Evolutionary conservation across 2,329 filamentous ascomycete species (phyloP), one percentile per base, ranked within the genome.

Genomic region (Monosporascus sp.): DNA sequence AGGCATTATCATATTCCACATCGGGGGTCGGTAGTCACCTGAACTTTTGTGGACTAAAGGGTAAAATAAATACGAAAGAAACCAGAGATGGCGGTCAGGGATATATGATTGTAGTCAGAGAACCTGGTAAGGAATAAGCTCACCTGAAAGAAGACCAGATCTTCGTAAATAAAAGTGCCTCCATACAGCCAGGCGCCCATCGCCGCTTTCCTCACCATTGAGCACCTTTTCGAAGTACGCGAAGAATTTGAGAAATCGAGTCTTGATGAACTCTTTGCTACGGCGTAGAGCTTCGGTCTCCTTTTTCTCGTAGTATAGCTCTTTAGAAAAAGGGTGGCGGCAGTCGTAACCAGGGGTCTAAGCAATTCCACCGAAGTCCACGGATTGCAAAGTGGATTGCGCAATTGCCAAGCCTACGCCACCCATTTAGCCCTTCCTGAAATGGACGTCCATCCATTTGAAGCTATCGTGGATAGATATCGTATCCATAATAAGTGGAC

Each of bases 221-320:
- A 91, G 65, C 8, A 85, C 78, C 1, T 84, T 72, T 71, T 90
- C 79, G 59, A 88, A 87, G 68, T 87, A 89, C 1, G 69, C 75
- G 17, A 91, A 70, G 64, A 84, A 89, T 70, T 88, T 89, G 16
- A 88, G 87, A 19, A 91, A 74, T 1, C 88, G 75, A 38, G 73
- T 76, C 53, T 78, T 72, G 7, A 83, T 70, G 56, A 84, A 89
- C 52, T 83, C 76, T 43, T 73, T 72, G 3, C 82, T 76, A 55
- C 78, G 79, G 56, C 74, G 75, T 61, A 82, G 70, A 19, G 84
- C 77, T 66, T 89, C 88, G 1, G 76, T 72, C 66, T 85, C 89
- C 70, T 92, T 88, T n/a, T 91, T 85, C 63, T 90, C 86, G 59
- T 89, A 91, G 66, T 84, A 85, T 5, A 78, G 65, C 3, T 65